Evolutionary conservation across 345 rosid genomes (phyloP), one percentile per base, ranked within the genome.

Genomic region (Salix udensis): DNA sequence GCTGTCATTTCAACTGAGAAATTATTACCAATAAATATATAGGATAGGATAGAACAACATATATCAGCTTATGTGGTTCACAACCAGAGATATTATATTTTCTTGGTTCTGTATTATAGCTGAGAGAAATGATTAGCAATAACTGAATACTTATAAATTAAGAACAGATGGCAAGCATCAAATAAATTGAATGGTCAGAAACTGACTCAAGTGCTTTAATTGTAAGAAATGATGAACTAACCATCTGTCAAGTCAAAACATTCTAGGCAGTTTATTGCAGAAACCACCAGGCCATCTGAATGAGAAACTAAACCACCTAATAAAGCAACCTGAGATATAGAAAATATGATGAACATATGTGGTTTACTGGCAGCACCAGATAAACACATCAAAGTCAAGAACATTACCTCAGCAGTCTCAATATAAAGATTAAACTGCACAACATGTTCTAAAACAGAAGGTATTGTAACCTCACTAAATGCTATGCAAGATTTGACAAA

Each of bases 391-490:
- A 81, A 82, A 75, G 79, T 74, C 76, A 66, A 80, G 73, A 77
- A 71, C 69, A 36, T 67, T 76, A 94, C 98, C 97, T 94, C 98
- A 68, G 97, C 90, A 50, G 97, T 94, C 82, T 90, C 97, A 10
- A 92, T 79, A 84, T 94, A 94, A 37, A 94, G 92, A 85, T 92
- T 88, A 72, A 93, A 77, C 68, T 89, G 91, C 84, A 82, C 87
- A 12, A 85, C 76, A 34, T 79, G 85, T 71, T 84, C 66, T 70
- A 85, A 79, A 86, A 92, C 83, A 72, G 93, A 87, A 77, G 97
- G 97, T 84, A 92, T 86, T 52, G 98, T 94, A 40, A 88, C 97
- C 87, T 92, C 98, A 70, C 87, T 89, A 80, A 91, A 94, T 24
- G 98, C 92, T 70, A 94, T 74, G 82, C 98, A 94, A 70, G 97